phyloP scores from a whole-genome alignment of 2,329 filamentous ascomycete genomes.

The Graphilbum ipis-grandicollis region DNA sequence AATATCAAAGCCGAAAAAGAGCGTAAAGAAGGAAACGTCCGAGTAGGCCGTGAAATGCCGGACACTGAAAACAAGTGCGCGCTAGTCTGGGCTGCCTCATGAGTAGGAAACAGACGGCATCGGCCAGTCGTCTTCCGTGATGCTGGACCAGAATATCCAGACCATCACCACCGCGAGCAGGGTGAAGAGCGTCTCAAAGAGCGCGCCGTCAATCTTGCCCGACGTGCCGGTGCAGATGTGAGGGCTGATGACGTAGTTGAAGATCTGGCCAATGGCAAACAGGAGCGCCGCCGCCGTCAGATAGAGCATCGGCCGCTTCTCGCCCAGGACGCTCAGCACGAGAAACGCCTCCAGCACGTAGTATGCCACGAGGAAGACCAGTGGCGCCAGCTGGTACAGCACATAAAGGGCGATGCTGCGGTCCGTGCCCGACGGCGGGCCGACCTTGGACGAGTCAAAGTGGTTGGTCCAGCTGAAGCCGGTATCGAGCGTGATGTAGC shows the following conservation, averaged over 20 bases:
- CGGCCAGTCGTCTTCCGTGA: constrained; percentile 97
- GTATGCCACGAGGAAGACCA: constrained; percentile 78
- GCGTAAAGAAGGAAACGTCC: no score
- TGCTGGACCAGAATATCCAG: constrained; percentile 97
- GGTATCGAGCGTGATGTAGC: constrained; percentile 90
- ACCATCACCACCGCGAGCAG: constrained; percentile 64
- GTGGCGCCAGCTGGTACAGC: constrained; percentile 75
- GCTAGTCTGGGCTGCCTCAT: no score
- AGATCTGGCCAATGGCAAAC: constrained; percentile 85
- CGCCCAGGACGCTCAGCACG: constrained; percentile 72
- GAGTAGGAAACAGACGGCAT: constrained; percentile 23
- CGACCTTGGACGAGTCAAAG: constrained; percentile 44
- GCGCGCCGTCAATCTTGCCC: constrained; percentile 78
- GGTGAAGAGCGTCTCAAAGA: constrained; percentile 91
- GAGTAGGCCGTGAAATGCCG: no score
- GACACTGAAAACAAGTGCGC: no score
- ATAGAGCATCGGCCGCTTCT: constrained; percentile 85
- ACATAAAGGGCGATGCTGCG: constrained; percentile 80
- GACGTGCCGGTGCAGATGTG: constrained; percentile 73
- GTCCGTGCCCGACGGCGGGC: constrained; percentile 38
- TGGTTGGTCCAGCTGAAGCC: constrained; percentile 70
- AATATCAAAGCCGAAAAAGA: no score
- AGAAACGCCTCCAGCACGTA: constrained; percentile 71
- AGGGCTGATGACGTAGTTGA: constrained; percentile 85
- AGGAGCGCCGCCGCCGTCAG: constrained; percentile 56